A percentile compares a stretch with the other conserved stretches of the same genome.
Conservation (phyloP, 331 rosid genomes). For the Telfairia occidentalis region DNA sequence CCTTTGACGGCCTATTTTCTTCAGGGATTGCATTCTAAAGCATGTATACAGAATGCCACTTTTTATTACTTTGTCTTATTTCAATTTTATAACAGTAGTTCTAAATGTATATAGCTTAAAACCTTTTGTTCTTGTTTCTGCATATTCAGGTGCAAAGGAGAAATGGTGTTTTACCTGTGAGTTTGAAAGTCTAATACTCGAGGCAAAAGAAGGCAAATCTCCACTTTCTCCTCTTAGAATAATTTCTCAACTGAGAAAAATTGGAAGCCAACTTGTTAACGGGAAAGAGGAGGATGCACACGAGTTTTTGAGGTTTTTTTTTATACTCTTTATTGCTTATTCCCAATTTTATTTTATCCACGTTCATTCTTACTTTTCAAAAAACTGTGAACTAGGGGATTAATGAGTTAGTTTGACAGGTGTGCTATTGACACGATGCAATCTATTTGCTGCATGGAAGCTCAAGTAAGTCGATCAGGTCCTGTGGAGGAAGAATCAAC, state of each 20-base stretch:
- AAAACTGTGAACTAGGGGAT: neutral
- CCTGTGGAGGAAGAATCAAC: constrained; percentile 64
- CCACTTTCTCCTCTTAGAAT: constrained; percentile 60
- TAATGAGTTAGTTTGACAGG: constrained; percentile 30
- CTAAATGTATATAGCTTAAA: neutral
- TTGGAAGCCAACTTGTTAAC: constrained; percentile 77
- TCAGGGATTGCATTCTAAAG: constrained; percentile 74
- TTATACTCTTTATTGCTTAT: neutral
- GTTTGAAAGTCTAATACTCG: constrained; percentile 59
- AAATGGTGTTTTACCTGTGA: constrained; percentile 82
- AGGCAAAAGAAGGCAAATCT: constrained; percentile 59
- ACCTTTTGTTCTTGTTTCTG: neutral
- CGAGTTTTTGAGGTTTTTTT: constrained; percentile 67
- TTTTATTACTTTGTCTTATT: neutral
- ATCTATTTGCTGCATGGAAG: constrained; percentile 60
- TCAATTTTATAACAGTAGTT: neutral
- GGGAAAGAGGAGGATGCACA: constrained; percentile 98
- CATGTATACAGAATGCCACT: constrained; percentile 39
- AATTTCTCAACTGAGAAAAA: constrained; percentile 60
- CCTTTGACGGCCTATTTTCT: constrained; percentile 81
- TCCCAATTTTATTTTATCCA: neutral
- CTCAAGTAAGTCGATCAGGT: constrained; percentile 35
- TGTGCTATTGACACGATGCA: constrained; percentile 85
- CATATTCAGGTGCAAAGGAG: constrained; percentile 49
- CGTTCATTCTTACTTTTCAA: neutral